phyloP scores from a whole-genome alignment of 768 basidiomycete genomes.

The Suillus lakei region DNA sequence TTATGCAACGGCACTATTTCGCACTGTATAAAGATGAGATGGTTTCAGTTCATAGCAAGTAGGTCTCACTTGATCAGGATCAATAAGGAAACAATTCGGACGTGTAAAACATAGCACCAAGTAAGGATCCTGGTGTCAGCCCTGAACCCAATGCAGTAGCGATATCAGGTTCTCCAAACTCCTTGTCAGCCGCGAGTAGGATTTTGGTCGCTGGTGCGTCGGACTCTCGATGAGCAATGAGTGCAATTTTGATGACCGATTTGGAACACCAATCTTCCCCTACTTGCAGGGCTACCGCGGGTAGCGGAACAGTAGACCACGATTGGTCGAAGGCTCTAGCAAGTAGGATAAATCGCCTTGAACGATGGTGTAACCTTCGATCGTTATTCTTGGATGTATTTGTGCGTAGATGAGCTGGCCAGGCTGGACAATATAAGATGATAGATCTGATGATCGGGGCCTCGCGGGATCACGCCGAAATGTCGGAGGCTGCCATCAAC shows the following conservation, averaged over 20 bases:
- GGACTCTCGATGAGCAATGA: too few species aligned
- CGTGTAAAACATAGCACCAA: neutral
- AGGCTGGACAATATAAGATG: neutral
- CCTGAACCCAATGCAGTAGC: neutral
- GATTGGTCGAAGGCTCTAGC: neutral
- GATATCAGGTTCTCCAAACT: neutral
- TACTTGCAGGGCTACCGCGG: neutral
- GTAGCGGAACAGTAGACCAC: neutral
- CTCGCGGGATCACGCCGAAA: neutral
- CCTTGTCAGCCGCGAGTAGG: neutral
- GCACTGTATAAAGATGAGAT: neutral
- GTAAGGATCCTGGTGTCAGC: neutral
- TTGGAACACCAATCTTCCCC: too few species aligned
- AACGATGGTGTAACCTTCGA: neutral
- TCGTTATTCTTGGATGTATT: neutral
- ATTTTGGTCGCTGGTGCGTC: too few species aligned
- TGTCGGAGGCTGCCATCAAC: neutral
- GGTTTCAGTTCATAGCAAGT: neutral
- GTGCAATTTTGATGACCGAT: too few species aligned
- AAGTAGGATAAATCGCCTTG: neutral
- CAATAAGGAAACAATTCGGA: neutral
- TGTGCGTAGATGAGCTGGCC: neutral
- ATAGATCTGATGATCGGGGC: neutral
- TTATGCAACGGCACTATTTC: neutral
- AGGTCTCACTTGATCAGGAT: neutral